Evolutionary conservation across 306 rosid species (phyloP).

Genomic region (Astragalus membranaceus): DNA sequence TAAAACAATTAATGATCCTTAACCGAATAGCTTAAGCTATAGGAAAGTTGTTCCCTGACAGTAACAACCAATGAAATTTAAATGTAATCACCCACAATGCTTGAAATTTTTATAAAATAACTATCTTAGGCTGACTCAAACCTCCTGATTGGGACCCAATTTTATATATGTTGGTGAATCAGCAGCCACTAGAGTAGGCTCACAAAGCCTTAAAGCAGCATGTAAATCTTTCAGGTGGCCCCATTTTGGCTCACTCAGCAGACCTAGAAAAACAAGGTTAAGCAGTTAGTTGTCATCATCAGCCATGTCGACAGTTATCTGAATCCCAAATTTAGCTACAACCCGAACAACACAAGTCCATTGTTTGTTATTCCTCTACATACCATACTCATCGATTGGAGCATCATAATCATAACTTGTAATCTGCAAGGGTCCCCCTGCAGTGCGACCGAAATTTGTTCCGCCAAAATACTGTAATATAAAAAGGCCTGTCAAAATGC

Average conservation of each 20-base stretch:
- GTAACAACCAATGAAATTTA: not conserved
- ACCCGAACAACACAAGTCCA: not conserved
- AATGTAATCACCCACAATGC: not conserved
- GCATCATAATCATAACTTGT: constrained; percentile 99
- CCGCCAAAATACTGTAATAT: constrained; percentile 88
- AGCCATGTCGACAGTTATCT: constrained; percentile 16
- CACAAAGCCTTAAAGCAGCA: constrained; percentile 88
- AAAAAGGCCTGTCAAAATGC: constrained; percentile 31
- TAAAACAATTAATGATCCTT: not conserved
- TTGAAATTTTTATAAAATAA: not conserved
- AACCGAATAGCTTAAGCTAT: not conserved
- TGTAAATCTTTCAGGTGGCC: constrained; percentile 95
- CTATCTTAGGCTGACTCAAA: constrained; percentile 31
- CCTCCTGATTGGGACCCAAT: constrained; percentile 95
- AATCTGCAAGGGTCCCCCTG: constrained; percentile 93
- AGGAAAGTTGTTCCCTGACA: not conserved
- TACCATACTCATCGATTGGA: constrained; percentile 94
- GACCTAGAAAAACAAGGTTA: constrained; percentile 47
- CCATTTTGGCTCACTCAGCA: constrained; percentile 89
- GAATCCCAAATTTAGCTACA: constrained; percentile 9
- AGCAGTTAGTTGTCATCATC: not conserved
- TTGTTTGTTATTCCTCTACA: constrained; percentile 21
- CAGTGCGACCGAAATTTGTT: constrained; percentile 91
- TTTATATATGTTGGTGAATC: constrained; percentile 69
- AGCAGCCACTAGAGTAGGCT: constrained; percentile 79